These are phyloP conservation scores for Heterobasidion irregulare DNA, from an alignment of 1,284 basidiomycete genomes.

Conservation along the genomic window DNA sequence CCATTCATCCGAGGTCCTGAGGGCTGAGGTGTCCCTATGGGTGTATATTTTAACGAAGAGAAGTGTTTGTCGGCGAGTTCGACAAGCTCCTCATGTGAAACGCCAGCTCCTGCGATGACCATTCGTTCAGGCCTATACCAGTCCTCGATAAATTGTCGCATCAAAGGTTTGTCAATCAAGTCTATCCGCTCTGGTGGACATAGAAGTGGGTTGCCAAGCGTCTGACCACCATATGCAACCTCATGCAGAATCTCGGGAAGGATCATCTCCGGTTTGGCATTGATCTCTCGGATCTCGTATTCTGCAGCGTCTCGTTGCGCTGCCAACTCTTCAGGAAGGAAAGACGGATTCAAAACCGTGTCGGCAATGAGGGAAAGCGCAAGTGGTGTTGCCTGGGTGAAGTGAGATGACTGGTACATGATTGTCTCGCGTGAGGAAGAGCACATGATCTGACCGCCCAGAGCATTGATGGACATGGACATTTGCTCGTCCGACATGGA, in stretches of 20 bases:
- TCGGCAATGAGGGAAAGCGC: constrained; percentile 89
- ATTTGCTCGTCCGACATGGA: constrained; percentile 67
- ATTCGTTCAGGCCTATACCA: constrained; percentile 94
- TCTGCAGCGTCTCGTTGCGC: constrained; percentile 81
- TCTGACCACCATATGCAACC: constrained; percentile 75
- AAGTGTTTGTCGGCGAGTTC: constrained; percentile 82
- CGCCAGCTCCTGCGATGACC: constrained; percentile 90
- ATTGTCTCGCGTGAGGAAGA: constrained; percentile 91
- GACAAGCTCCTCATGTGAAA: constrained; percentile 85
- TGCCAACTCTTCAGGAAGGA: constrained; percentile 76
- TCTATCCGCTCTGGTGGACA: constrained; percentile 84
- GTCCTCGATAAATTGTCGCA: constrained; percentile 64
- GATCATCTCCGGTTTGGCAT: constrained; percentile 88
- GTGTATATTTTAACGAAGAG: constrained; percentile 51
- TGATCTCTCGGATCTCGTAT: constrained; percentile 92
- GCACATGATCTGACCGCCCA: constrained; percentile 92
- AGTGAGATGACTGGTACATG: constrained; percentile 98
- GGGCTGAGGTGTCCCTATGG: constrained; percentile 20
- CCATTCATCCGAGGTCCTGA: constrained; percentile 18
- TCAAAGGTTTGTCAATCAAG: constrained; percentile 54
- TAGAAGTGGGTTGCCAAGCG: constrained; percentile 84
- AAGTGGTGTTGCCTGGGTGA: constrained; percentile 74
- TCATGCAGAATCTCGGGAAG: constrained; percentile 89
- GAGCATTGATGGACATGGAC: constrained; percentile 73
- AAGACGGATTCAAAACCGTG: constrained; percentile 77